phyloP scores from a whole-genome alignment of 805 yeast genomes.

The Schwanniomyces polymorphus region DNA sequence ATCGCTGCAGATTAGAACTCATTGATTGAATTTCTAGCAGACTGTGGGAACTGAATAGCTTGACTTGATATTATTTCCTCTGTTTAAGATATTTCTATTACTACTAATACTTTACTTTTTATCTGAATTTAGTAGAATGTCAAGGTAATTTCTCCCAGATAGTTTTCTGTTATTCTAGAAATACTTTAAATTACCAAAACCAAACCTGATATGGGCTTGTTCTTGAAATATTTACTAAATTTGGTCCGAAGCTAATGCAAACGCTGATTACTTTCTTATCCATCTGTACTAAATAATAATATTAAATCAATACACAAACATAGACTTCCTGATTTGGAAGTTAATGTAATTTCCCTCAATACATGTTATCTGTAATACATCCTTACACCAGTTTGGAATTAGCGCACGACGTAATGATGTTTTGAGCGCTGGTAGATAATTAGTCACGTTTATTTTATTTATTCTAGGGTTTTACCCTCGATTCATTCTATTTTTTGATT shows the following conservation, averaged over 20 bases:
- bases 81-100: not conserved
- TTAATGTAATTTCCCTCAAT: not conserved
- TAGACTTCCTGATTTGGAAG: not conserved
- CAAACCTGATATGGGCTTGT: too few relatives aligned
- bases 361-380: not conserved
- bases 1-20: conserved; percentile 4
- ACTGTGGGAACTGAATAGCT: too few relatives aligned
- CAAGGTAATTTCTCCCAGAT: too few relatives aligned
- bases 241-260: too few relatives aligned
- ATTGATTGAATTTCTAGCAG: not conserved
- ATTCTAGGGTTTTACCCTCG: not conserved
- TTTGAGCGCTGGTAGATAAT: not conserved
- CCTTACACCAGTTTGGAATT: not conserved
- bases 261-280: not conserved
- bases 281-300: not conserved
- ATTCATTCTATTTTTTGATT: not conserved
- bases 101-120: too few relatives aligned
- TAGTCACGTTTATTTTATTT: not conserved
- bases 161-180: too few relatives aligned
- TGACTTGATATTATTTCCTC: not conserved
- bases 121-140: too few relatives aligned
- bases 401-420: not conserved
- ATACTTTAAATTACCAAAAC: too few relatives aligned
- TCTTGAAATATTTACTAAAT: too few relatives aligned
- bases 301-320: not conserved